Conservation (phyloP, 768 basidiomycete genomes). For the Mycena vulgaris region DNA sequence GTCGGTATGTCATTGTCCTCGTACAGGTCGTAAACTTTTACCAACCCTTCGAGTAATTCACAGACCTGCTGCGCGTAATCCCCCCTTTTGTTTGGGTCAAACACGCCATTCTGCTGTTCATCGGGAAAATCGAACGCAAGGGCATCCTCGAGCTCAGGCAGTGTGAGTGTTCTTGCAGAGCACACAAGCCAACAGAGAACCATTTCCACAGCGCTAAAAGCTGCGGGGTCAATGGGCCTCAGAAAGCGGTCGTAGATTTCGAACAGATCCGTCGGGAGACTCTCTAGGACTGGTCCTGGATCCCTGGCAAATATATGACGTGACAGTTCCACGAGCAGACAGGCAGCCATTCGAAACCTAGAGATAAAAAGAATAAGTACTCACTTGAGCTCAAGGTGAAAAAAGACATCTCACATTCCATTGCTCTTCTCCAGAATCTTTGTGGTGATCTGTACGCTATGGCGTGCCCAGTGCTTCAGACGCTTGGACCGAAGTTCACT, state of each 20-base stretch:
- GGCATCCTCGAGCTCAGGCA: not conserved
- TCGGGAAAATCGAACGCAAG: too few species aligned
- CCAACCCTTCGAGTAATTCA: too few species aligned
- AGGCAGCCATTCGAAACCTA: conserved; percentile 10
- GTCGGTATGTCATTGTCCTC: too few species aligned
- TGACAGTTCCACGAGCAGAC: not conserved
- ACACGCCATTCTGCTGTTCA: too few species aligned
- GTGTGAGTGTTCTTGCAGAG: not conserved
- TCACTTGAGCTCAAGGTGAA: too few species aligned
- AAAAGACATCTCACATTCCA: not conserved
- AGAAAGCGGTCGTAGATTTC: not conserved
- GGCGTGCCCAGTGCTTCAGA: not conserved
- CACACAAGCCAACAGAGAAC: not conserved
- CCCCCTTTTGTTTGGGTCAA: too few species aligned
- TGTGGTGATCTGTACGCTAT: not conserved
- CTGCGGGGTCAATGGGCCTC: not conserved
- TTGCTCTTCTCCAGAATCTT: not conserved
- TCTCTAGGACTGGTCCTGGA: not conserved
- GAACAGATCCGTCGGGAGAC: not conserved
- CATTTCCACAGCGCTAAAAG: not conserved
- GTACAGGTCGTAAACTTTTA: too few species aligned
- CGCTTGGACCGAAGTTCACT: not conserved
- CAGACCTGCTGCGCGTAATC: too few species aligned
- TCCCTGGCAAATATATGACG: not conserved
- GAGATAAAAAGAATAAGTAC: not conserved